Evolutionary conservation across 495 filamentous ascomycete species (phyloP), one percentile per base, ranked within the genome.

Genomic region (Bombardia bombarda): DNA sequence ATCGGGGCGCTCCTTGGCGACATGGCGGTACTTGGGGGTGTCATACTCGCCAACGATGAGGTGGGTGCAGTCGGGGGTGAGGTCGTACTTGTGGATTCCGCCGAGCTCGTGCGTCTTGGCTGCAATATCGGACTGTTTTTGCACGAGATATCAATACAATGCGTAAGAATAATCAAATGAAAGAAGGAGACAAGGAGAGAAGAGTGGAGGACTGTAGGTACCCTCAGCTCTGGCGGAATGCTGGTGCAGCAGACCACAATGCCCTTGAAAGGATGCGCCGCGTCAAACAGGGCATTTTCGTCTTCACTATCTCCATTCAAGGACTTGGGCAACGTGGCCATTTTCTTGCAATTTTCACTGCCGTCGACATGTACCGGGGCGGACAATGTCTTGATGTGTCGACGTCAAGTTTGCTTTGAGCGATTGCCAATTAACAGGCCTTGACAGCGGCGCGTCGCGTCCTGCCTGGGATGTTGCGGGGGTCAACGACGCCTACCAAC

Each of bases 41-140:
- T 87, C 74, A 43, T 83, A 82, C 45, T 85, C 82, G 53, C 89
- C 92, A 49, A 95, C 86, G 50, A 98, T 78, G 22, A 98, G 76
- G 67, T 98, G 92, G 3, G 92, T 98, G 45, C 94, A 88, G 58
- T 96, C 87, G 34, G 85, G 85, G 24, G 92, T 97, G n/a, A 98
- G 80, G 61, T 97, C 87, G 55, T 85, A 80, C 45, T 83, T 82
- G 68, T 90, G 84, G 44, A 72, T 65, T 23, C 90, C 92, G 46
- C 92, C 92, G 76, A 98, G 90, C 51, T 93, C 77, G 52, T 68
- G 60, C 9, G 83, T 86, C 47, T 83, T 77, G 23, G 68, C 59
- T 13, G 78, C 78, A 30, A 96, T 70, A 42, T 81, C 72, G 32
- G 78, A 75, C 90, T 95, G n/a, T n/a, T n/a, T n/a, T 45, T n/a